Evolutionary conservation across 495 filamentous ascomycete species (phyloP), one percentile per base, ranked within the genome.

Genomic region (Evernia prunastri): DNA sequence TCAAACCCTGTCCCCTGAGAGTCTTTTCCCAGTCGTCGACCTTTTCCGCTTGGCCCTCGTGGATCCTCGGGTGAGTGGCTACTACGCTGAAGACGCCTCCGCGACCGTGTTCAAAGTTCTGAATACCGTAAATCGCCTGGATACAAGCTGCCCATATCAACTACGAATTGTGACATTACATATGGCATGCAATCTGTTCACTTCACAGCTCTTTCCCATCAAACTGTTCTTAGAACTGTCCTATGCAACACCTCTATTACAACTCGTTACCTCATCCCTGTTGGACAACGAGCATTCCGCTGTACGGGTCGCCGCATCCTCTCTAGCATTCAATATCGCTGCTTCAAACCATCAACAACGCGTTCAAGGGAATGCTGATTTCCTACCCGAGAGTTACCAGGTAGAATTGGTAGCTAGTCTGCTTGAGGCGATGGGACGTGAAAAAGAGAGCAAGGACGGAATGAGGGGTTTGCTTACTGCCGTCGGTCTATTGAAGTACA

Each of bases 61-160:
- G 9, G 93, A 98, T 68, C 79, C 86, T 29, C 84, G 94, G n/a
- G 79, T 96, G n/a, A 89, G 89, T 68, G 87, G 89, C 63, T 94
- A 85, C 75, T 92, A 90, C 65, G 91, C 90, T 18, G 88, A 93
- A 74, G 89, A 96, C 69, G 40, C 75, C 33, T 73, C 77, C 40
- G 86, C 88, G 65, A 90, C 89, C 18, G 76, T 96, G 27, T 69
- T 82, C 59, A 76, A 84, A 13, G 69, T 96, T 9, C 75, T 97
- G 37, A 70, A 80, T 12, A 81, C 85, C 60, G 77, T 86, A 40
- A 84, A 81, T 57, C 66, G 74, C 5, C 68, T 79, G 8, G 66
- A 74, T 6, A 71, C 79, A 4, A 70, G 74, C 2, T 84, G 80
- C 62, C 91, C 93, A 1, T 96, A 97, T 71, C 83, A 86, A 25